These are phyloP conservation scores for Polyporus arcularius DNA, from an alignment of 768 basidiomycete genomes.

Conservation along the genomic window DNA sequence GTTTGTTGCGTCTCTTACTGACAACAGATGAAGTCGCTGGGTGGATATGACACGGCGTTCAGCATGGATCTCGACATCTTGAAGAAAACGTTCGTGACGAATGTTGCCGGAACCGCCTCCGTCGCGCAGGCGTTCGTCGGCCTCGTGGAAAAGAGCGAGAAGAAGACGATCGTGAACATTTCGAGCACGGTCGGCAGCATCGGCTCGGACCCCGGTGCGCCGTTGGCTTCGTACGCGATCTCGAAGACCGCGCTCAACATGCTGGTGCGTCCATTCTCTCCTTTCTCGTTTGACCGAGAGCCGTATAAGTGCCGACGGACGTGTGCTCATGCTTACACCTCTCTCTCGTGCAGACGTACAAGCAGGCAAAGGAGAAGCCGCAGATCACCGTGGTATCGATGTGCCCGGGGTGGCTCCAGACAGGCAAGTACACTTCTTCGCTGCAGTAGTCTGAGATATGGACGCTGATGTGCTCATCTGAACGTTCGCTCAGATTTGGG, in stretches of 20 bases:
- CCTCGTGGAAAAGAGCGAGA: conserved; percentile 31
- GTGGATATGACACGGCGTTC: conserved; percentile 30
- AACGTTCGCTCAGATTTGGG: conserved; percentile 1
- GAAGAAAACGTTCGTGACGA: conserved; percentile 28
- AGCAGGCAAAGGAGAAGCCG: conserved; percentile 4
- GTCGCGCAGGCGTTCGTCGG: conserved; percentile 34
- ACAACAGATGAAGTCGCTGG: neutral
- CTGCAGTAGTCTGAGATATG: neutral
- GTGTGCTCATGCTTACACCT: neutral
- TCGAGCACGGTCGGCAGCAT: conserved; percentile 33
- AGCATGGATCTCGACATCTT: conserved; percentile 26
- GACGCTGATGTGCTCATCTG: neutral
- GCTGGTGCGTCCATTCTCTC: conserved; percentile 30
- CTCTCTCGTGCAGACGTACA: conserved; percentile 7
- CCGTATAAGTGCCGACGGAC: no score
- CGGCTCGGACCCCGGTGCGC: conserved; percentile 28
- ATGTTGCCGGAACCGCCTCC: conserved; percentile 37
- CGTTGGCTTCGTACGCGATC: conserved; percentile 34
- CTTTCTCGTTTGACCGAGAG: neutral
- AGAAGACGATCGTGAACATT: conserved; percentile 36
- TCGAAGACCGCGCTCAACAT: conserved; percentile 40
- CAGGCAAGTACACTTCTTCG: neutral
- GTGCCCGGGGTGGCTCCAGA: conserved; percentile 15
- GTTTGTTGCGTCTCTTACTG: neutral
- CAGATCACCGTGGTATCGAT: conserved; percentile 7